Conservation (phyloP, 140 eudicot species). For the Anethum foeniculum region DNA sequence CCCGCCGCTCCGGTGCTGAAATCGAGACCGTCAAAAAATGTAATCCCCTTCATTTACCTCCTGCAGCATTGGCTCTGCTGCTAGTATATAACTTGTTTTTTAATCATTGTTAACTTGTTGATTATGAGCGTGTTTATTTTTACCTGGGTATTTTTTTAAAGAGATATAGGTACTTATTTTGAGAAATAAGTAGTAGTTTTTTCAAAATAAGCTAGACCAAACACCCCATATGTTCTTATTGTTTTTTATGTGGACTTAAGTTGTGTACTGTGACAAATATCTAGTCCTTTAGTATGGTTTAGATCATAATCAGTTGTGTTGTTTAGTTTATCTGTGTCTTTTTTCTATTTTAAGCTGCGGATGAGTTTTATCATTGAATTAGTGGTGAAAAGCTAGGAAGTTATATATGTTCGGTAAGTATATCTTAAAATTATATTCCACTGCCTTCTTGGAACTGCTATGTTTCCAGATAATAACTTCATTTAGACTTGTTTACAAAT, state of each 20-base stretch:
- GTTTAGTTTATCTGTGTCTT: not conserved
- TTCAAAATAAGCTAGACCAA: not conserved
- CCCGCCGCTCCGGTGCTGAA: conserved; percentile 98
- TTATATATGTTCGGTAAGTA: not conserved
- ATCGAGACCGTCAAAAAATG: conserved; percentile 60
- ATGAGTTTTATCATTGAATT: not conserved
- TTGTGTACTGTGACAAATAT: not conserved
- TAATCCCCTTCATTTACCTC: not conserved
- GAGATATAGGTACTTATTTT: not conserved
- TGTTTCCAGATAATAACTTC: not conserved
- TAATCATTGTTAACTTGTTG: not conserved
- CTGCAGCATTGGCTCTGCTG: not conserved
- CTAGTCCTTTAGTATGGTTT: not conserved
- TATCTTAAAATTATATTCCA: not conserved
- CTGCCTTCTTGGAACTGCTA: not conserved
- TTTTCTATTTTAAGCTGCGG: not conserved
- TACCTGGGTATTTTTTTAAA: no score
- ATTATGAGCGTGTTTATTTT: not conserved
- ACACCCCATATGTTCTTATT: not conserved
- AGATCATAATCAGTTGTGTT: not conserved
- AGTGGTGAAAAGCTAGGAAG: not conserved
- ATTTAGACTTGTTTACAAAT: not conserved
- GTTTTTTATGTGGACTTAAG: not conserved
- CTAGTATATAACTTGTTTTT: not conserved
- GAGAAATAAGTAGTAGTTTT: not conserved